Evolutionary conservation across 1,139 yeast species (phyloP).

Genomic region (Sugiyamaella neomexicana): DNA sequence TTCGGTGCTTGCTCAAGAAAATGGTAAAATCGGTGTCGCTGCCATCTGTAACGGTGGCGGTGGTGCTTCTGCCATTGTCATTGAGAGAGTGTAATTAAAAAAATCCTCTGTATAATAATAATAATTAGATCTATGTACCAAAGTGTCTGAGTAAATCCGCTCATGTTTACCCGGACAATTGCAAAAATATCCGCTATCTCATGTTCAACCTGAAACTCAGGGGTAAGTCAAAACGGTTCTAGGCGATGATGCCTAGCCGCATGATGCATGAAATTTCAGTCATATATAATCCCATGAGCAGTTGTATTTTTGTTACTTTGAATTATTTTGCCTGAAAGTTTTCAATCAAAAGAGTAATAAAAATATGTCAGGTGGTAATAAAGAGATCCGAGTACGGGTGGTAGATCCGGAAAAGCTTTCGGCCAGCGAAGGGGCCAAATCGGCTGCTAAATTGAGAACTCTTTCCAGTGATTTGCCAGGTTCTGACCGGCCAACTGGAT

Average conservation of each 20-base stretch:
- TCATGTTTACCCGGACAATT: no score
- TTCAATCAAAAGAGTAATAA: neutral
- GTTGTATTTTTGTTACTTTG: neutral
- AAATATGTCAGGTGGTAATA: slow-evolving; percentile 6
- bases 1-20: slow-evolving; percentile 66
- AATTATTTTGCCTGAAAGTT: neutral
- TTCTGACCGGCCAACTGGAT: slow-evolving; percentile 18
- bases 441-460: slow-evolving; percentile 44
- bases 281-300: neutral
- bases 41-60: slow-evolving; percentile 99
- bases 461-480: slow-evolving; percentile 34
- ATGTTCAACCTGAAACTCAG: neutral
- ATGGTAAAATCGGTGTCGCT: slow-evolving; percentile 88
- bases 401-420: slow-evolving; percentile 40
- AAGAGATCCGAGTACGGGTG: slow-evolving; percentile 32
- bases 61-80: slow-evolving; percentile 86
- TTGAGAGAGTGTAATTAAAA: slow-evolving; percentile 46
- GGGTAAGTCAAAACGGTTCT: neutral
- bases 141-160: no score
- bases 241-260: neutral
- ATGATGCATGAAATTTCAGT: neutral
- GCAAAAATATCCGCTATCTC: no score
- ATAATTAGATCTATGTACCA: neutral
- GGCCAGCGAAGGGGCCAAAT: slow-evolving; percentile 42
- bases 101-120: neutral